Conservation (phyloP, 305 asterid genomes). For the Rubia balearica region DNA sequence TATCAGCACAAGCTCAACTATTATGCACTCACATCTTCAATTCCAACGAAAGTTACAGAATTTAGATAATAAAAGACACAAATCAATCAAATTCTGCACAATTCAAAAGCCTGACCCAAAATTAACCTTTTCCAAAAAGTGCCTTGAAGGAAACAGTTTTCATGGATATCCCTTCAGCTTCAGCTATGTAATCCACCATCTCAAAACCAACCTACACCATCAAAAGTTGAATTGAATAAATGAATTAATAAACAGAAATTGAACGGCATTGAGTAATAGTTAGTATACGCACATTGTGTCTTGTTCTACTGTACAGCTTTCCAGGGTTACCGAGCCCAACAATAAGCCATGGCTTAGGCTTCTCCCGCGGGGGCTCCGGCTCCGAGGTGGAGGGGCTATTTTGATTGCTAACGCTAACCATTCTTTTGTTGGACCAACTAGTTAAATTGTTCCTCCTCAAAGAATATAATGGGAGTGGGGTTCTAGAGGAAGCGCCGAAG, state of each 20-base stretch:
- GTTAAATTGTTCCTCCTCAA: constrained; percentile 3
- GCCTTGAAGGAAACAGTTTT: constrained; percentile 66
- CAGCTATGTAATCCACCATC: constrained; percentile 77
- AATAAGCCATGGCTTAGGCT: constrained; percentile 68
- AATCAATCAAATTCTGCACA: background rate
- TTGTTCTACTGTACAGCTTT: constrained; percentile 64
- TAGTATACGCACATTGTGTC: constrained; percentile 56
- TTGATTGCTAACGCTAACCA: background rate
- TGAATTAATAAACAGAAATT: background rate
- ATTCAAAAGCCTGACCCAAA: background rate
- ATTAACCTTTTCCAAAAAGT: constrained; percentile 72
- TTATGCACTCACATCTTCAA: background rate
- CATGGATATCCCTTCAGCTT: constrained; percentile 77
- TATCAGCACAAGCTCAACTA: constrained; percentile 7
- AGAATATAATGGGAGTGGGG: constrained; percentile 11
- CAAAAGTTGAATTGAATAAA: constrained; percentile 5
- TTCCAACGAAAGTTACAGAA: background rate
- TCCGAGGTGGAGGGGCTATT: constrained; percentile 8
- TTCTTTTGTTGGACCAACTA: background rate
- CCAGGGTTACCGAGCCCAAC: constrained; percentile 99
- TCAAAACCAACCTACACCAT: constrained; percentile 79
- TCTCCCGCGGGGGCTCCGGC: constrained; percentile 18
- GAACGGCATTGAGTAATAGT: background rate
- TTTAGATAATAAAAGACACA: background rate
- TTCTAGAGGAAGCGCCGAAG: constrained; percentile 10